These are phyloP conservation scores for Lasiodiplodia sp. DNA, from an alignment of 2,329 filamentous ascomycete genomes.

Conservation along the genomic window DNA sequence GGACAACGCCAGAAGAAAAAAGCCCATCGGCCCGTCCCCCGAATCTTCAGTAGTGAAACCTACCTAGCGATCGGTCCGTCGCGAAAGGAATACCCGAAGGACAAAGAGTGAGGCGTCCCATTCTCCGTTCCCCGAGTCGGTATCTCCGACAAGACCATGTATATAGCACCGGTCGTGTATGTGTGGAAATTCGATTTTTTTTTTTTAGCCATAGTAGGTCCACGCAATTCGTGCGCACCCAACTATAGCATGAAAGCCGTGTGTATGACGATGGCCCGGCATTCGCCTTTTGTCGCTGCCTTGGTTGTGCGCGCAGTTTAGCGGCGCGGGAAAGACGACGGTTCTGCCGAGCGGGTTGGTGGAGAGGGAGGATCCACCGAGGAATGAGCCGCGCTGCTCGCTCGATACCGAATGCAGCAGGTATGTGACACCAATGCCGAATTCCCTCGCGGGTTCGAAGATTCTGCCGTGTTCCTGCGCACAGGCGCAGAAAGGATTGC, in stretches of 20 bases:
- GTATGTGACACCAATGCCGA: not conserved
- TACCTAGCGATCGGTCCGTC: not conserved
- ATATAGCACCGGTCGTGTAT: not conserved
- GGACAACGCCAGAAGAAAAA: not conserved
- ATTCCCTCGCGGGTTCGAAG: not conserved
- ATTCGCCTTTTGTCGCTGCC: not conserved
- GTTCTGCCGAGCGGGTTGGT: not conserved
- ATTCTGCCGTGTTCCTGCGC: not conserved
- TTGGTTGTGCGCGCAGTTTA: not conserved
- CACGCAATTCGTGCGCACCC: not conserved
- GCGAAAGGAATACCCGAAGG: not conserved
- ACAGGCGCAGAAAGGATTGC: not conserved
- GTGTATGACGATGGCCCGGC: not conserved
- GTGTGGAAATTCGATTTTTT: not conserved
- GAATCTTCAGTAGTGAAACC: not conserved
- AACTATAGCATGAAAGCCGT: not conserved
- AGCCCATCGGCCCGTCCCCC: not conserved
- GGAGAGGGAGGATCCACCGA: conserved; percentile 1
- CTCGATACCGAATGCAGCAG: conserved; percentile 3
- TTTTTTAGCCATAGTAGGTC: not conserved
- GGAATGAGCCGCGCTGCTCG: conserved; percentile 5
- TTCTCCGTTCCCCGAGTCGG: not conserved
- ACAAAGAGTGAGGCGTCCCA: conserved; percentile 3
- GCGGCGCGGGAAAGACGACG: not conserved
- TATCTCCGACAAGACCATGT: conserved; percentile 9